phyloP scores from a whole-genome alignment of 2,329 filamentous ascomycete species.

The Chrysoporthe cubensis region DNA sequence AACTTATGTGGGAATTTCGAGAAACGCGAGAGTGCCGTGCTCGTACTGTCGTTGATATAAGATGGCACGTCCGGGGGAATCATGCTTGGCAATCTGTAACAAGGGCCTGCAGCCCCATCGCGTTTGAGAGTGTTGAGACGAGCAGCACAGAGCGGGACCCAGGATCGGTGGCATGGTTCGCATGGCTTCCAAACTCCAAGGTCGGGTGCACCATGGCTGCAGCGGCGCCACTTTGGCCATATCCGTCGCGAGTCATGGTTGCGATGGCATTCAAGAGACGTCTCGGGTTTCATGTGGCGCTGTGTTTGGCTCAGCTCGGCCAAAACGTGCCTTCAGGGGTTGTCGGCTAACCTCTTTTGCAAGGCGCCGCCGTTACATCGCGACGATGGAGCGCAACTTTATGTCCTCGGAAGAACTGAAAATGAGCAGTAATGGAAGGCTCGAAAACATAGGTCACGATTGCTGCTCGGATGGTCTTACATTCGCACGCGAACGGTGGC shows the following conservation, averaged over 20 bases:
- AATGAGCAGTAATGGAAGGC: too few relatives aligned
- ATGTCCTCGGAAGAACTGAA: too few relatives aligned
- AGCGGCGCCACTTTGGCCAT: not conserved
- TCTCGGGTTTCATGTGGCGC: conserved; percentile 14
- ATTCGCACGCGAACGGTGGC: too few relatives aligned
- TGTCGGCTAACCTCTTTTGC: not conserved
- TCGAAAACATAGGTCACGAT: too few relatives aligned
- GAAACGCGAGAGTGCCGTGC: not conserved
- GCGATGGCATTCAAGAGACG: conserved; percentile 9
- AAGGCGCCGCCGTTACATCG: not conserved
- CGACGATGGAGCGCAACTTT: not conserved
- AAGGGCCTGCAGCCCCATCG: not conserved
- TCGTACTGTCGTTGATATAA: not conserved
- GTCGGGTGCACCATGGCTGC: not conserved
- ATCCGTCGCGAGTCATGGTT: conserved; percentile 3
- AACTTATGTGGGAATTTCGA: not conserved
- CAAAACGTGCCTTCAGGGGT: not conserved
- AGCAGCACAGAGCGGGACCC: not conserved
- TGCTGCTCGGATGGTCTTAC: too few relatives aligned
- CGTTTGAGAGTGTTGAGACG: conserved; percentile 5
- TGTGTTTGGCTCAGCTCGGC: conserved; percentile 2
- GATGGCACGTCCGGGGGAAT: not conserved
- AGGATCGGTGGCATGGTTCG: not conserved
- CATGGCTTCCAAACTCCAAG: not conserved
- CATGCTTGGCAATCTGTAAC: conserved; percentile 6